phyloP scores from a whole-genome alignment of 495 filamentous ascomycete species.

The Trichoderma reesei region DNA sequence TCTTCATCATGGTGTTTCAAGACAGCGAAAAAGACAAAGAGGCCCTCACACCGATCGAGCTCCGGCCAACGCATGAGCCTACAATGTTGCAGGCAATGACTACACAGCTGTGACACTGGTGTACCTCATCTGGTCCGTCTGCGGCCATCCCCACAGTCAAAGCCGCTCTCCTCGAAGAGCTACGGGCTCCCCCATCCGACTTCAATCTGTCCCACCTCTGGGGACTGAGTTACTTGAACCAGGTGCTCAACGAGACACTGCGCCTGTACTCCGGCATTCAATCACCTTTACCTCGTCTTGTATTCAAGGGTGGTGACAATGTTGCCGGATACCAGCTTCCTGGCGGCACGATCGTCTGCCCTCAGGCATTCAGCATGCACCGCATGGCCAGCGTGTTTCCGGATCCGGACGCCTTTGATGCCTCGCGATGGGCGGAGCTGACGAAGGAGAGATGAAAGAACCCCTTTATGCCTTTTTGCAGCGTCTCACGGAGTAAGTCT shows the following conservation, averaged over 20 bases:
- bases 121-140: slow-evolving; percentile 33
- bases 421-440: slow-evolving; percentile 23
- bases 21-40: slow-evolving; percentile 24
- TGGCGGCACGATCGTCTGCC: slow-evolving; percentile 22
- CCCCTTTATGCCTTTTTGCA: slow-evolving; percentile 44
- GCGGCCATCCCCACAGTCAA: slow-evolving; percentile 23
- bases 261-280: slow-evolving; percentile 45
- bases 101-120: slow-evolving; percentile 39
- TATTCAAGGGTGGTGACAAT: slow-evolving; percentile 18
- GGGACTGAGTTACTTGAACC: slow-evolving; percentile 39
- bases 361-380: slow-evolving; percentile 34
- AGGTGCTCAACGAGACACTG: slow-evolving; percentile 47
- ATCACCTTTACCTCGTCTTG: slow-evolving; percentile 29
- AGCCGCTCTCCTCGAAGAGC: slow-evolving; percentile 32
- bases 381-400: slow-evolving; percentile 24
- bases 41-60: slow-evolving; percentile 27
- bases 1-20: slow-evolving; percentile 40
- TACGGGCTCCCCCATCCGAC: slow-evolving; percentile 26
- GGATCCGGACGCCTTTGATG: slow-evolving; percentile 24
- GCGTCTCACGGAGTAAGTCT: slow-evolving; percentile 27
- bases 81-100: slow-evolving; percentile 43
- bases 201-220: slow-evolving; percentile 30
- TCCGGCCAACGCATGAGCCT: slow-evolving; percentile 32
- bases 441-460: slow-evolving; percentile 42
- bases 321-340: slow-evolving; percentile 23